Base-by-base conservation (phyloP, 768 basidiomycete species). In the Lactarius psammicola region DNA sequence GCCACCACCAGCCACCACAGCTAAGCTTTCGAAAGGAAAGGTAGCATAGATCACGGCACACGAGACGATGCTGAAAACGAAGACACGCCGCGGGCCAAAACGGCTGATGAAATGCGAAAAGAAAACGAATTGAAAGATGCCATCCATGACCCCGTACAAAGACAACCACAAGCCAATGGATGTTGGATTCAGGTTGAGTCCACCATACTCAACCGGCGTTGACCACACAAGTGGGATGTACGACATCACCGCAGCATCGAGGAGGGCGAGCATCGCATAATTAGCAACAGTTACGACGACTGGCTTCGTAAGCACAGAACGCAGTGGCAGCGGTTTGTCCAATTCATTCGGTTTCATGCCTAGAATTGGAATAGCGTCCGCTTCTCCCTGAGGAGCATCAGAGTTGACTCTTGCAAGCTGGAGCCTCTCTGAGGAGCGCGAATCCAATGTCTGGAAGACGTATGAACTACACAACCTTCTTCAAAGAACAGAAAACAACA, bases 191-290 rank as follows among this genome's bases (percentile, higher is more conserved):
- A 77, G 67, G 11, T 75, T 75, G 8, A 80, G 75, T 2, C 80
- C 49, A 49, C 49, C 49, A 26, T 5, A 49, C 23, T 49, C 49
- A 13, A 49, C 23, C 13, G 49, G 49, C 79, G 2, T 80, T 31
- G 80, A 74, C 56, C 77, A 77, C 70, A 84, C 81, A 44, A 84
- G 71, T 2, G 85, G 83, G 1, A 76, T 34, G n/a, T 85, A 73
- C 18, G 77, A 77, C n/a, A 69, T 53, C 59, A 77, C 62, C 4
- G 75, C 72, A 31, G 79, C 77, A 38, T 82, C 79, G 10, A 80
- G 69, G 20, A 85, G 77, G 18, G 76, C 76, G 20, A 83, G 72
- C 8, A 71, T 68, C 44, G 73, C 76, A 69, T 82, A 82, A 68
- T 81, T 84, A 60, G 71, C 64, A 30, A 81, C 71, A 31, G 81